Conservation (phyloP, 129 eudicot genomes). For the Chrysanthemum seticuspe region DNA sequence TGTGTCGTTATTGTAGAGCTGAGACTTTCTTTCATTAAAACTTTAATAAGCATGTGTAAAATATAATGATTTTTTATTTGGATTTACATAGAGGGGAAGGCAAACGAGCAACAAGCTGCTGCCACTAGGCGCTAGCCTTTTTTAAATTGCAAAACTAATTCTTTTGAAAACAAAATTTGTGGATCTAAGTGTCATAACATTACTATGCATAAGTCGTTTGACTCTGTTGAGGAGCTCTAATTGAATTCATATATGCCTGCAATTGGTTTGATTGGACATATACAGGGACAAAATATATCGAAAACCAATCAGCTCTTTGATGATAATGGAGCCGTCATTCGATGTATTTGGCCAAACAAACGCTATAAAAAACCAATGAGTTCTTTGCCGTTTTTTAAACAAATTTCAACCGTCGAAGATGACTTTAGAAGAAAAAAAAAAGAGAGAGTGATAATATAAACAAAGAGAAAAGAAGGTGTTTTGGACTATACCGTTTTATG, state of each 20-base stretch:
- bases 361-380: slow-evolving; percentile 19
- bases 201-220: no score
- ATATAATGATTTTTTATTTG: no score
- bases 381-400: slow-evolving; percentile 23
- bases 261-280: slow-evolving; percentile 1
- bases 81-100: no score
- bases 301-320: neutral
- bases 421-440: slow-evolving; percentile 2
- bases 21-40: slow-evolving; percentile 13
- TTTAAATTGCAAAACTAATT: no score
- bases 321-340: slow-evolving; percentile 23
- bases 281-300: neutral
- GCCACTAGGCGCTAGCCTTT: no score
- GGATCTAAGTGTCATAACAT: no score
- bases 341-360: slow-evolving; percentile 24
- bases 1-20: neutral
- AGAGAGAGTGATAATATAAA: slow-evolving; percentile 30
- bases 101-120: no score
- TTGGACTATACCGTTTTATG: slow-evolving; percentile 17
- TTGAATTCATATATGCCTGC: neutral
- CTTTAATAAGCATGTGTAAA: neutral
- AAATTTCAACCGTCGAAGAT: slow-evolving; percentile 28
- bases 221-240: no score
- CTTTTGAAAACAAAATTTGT: no score
- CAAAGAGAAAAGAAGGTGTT: slow-evolving; percentile 1